Evolutionary conservation across 2,329 filamentous ascomycete species (phyloP), one percentile per base, ranked within the genome.

Genomic region (Pseudogymnoascus sp.): DNA sequence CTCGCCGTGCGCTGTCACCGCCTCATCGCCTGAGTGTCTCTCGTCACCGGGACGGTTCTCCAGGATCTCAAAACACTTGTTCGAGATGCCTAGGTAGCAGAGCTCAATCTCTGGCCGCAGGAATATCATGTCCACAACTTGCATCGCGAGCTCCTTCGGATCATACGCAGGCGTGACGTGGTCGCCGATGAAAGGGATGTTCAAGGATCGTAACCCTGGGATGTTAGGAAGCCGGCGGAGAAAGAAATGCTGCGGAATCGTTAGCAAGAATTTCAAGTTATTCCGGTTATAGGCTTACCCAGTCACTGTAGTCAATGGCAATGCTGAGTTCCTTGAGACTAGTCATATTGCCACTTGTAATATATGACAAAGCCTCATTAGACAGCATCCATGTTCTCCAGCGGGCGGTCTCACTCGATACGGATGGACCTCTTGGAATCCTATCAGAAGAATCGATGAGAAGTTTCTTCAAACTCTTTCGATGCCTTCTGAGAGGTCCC

Each of bases 1-100:
- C 11, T 72, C 74, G 5, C 75, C 73, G 46, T 73, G 75, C 21
- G 74, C 71, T n/a, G 65, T 66, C 60, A 65, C 72, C 65, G 68
- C 68, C 43, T 71, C 70, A 28, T 59, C 65, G 3, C 66, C 64
- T 23, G 66, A 66, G 65, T 69, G 68, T 11, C 67, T 69, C 18
- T 77, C 77, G 46, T 82, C 79, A 11, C 77, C 79, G 2, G 77
- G 76, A 59, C 80, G 77, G 60, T 80, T 81, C 73, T 95, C 90
- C 6, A 92, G 75, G 34, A 95, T 88, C 73, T 95, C 90, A 70
- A 90, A 95, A 74, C 91, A 95, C 74, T 92, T 93, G 42, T 78
- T 79, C n/a, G 82, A 81, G 62, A 95, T 84, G 16, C 88, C 91
- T 68, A 93, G 82, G 71, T 93, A 93, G 73, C 87, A 90, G 12